Evolutionary conservation across 1,139 yeast species (phyloP), one percentile per base, ranked within the genome.

Genomic region (Saccharomyces hybrid): DNA sequence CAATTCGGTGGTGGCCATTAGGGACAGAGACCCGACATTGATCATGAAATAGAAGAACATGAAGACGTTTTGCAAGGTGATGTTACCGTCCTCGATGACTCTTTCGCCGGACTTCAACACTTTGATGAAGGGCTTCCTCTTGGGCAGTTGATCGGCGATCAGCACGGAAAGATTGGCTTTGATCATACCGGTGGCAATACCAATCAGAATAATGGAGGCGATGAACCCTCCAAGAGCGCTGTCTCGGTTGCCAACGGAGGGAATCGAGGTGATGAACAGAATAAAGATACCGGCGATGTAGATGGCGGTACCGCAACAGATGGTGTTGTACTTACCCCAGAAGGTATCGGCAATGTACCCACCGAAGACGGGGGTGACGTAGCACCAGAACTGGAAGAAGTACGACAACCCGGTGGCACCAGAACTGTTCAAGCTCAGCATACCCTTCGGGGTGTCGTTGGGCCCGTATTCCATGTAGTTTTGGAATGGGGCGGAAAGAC

Each of bases 311-410:
- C 84, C 84, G 52, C 77, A 75, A 66, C 80, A 78, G 64, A 88
- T 85, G 50, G 95, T 83, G 64, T 77, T 80, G 73, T 79, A 83
- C 68, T 85, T 83, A 57, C 95, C 95, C 75, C 81, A 79, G 70
- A 75, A 83, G 61, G 86, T 81, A 71, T 88, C 96, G 53, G 95
- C 83, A 34, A 87, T 62, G 72, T 84, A 81, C 55, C 91, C 95
- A 66, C 91, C 91, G 55, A 83, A 73, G 56, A 88, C 77, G 42
- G 96, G 96, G 50, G 93, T 84, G 51, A 86, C 77, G 68, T 88
- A 88, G 68, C 91, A 86, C 86, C 90, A 84, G 67, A 88, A 87
- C 67, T 86, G 88, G 77, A 86, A 83, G 65, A 86, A 82, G 68
- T 85, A 82, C 14, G 88, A 81, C 59, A 88, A 77, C 28, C 88